Evolutionary conservation across 371 early-diverging fungal species (phyloP).

Genomic region (Apophysomyces ossiformis): DNA sequence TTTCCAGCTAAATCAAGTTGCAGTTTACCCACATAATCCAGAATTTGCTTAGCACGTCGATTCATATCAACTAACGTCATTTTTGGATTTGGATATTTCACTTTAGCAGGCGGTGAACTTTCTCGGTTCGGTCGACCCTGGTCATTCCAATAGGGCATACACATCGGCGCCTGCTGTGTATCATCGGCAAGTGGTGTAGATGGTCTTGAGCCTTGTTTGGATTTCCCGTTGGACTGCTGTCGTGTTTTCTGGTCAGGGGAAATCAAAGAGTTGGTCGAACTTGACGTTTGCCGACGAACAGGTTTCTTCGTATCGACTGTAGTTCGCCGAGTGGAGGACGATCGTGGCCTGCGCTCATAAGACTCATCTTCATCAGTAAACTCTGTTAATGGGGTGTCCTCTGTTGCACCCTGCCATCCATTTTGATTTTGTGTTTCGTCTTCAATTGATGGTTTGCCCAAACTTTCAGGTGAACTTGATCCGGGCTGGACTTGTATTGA

Average conservation of each 20-base stretch:
- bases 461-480: slow-evolving; percentile 1
- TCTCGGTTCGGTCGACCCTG: slow-evolving; percentile 47
- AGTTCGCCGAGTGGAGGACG: not conserved
- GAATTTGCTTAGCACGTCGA: slow-evolving; percentile 59
- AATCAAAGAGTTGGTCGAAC: not conserved
- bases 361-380: slow-evolving; percentile 4
- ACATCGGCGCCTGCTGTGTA: not conserved
- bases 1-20: slow-evolving; percentile 49
- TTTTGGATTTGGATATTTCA: slow-evolving; percentile 55
- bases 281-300: not conserved
- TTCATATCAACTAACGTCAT: slow-evolving; percentile 67
- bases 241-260: slow-evolving; percentile 12
- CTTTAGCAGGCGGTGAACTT: slow-evolving; percentile 49
- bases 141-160: slow-evolving; percentile 33
- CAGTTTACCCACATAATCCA: slow-evolving; percentile 59
- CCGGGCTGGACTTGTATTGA: not conserved
- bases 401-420: slow-evolving; percentile 6
- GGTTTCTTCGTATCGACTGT: slow-evolving; percentile 7
- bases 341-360: not conserved
- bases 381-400: not conserved
- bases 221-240: not conserved
- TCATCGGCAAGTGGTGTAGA: slow-evolving; percentile 22
- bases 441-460: not conserved
- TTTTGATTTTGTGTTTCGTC: not conserved
- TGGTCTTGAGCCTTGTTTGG: slow-evolving; percentile 16